A percentile compares a stretch with the other conserved stretches of the same genome.
Evolutionary conservation across 345 rosid species (phyloP).

Genomic region (Raphanus sativus): DNA sequence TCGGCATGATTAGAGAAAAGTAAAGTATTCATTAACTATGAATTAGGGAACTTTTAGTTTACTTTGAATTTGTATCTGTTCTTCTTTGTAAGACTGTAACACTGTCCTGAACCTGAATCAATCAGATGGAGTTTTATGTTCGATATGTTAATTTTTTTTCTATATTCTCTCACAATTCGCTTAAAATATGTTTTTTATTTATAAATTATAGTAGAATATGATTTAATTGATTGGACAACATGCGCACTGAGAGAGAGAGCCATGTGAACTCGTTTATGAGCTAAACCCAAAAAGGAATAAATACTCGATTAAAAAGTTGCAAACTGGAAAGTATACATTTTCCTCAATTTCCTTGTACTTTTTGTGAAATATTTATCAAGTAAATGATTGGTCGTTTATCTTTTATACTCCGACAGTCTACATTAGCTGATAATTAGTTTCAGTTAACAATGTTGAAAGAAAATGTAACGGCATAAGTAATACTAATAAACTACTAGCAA

Average conservation of each 20-base stretch:
- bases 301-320: neutral
- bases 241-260: slow-evolving; percentile 17
- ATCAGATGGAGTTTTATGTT: slow-evolving; percentile 13
- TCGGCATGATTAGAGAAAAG: slow-evolving; percentile 23
- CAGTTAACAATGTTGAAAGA: neutral
- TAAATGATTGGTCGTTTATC: slow-evolving; percentile 12
- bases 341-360: slow-evolving; percentile 8
- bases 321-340: neutral
- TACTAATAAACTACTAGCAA: neutral
- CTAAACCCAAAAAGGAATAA: neutral
- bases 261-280: slow-evolving; percentile 21
- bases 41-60: slow-evolving; percentile 18
- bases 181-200: neutral
- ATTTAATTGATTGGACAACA: slow-evolving; percentile 23
- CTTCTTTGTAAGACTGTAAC: slow-evolving; percentile 11
- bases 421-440: neutral
- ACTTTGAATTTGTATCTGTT: neutral
- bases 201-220: neutral
- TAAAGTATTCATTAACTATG: slow-evolving; percentile 26
- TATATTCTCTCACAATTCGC: neutral
- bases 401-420: slow-evolving; percentile 3
- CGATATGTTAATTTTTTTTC: neutral
- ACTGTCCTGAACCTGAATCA: slow-evolving; percentile 5
- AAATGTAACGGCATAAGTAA: neutral
- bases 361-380: neutral